Percentiles rank a stretch among this genome's conserved stretches.
phyloP scores from a whole-genome alignment of 441 rosid species.

The Mallotus japonicus region DNA sequence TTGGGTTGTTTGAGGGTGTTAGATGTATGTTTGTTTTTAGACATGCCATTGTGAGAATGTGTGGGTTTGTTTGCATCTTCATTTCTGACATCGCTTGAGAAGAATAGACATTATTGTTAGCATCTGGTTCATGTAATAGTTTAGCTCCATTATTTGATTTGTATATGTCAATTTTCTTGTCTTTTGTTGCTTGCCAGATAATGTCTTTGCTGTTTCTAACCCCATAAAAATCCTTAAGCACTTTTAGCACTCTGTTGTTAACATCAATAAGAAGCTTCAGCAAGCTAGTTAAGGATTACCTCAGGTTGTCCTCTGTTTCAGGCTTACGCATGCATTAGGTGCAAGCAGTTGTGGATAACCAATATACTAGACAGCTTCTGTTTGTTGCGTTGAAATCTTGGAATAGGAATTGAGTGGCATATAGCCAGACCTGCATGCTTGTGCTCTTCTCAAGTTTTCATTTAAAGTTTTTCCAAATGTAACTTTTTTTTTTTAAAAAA shows the following conservation, averaged over 20 bases:
- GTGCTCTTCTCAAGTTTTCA: neutral
- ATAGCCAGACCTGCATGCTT: neutral
- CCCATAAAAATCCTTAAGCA: neutral
- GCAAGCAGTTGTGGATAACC: neutral
- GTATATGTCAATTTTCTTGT: neutral
- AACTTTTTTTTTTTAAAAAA: neutral
- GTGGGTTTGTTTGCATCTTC: neutral
- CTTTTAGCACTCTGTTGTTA: neutral
- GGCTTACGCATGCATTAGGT: neutral
- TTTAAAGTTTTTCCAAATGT: neutral
- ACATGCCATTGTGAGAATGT: too few relatives aligned
- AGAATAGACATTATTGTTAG: neutral
- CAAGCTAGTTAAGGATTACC: neutral
- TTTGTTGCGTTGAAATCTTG: neutral
- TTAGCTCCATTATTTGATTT: too few relatives aligned
- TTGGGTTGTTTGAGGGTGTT: too few relatives aligned
- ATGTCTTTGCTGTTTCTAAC: neutral
- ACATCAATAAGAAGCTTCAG: slow-evolving; percentile 1
- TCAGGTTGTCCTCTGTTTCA: neutral
- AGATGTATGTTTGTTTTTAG: too few relatives aligned
- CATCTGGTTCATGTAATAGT: neutral
- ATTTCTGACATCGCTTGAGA: neutral
- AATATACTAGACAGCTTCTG: neutral
- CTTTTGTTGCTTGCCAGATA: neutral
- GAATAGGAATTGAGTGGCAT: neutral